phyloP scores from a whole-genome alignment of 371 early-diverging fungal species.

The Rhizopus microsporus region DNA sequence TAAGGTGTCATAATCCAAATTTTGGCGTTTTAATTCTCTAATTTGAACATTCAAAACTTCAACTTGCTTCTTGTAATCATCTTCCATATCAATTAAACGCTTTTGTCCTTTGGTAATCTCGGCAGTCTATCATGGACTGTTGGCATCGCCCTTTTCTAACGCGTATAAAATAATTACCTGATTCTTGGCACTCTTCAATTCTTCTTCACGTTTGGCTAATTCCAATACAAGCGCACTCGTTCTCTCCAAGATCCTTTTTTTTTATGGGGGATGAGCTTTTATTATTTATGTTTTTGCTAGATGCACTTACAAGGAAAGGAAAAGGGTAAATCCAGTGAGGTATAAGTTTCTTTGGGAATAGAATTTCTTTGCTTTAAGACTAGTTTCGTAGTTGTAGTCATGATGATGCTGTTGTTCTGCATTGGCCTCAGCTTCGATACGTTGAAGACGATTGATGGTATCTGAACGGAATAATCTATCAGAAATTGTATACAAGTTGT shows the following conservation, averaged over 20 bases:
- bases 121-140: slow-evolving; percentile 12
- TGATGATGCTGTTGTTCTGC: slow-evolving; percentile 29
- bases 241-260: slow-evolving; percentile 62
- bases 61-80: slow-evolving; percentile 25
- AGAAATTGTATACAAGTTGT: background rate
- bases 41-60: slow-evolving; percentile 38
- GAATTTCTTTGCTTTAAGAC: slow-evolving; percentile 68
- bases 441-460: slow-evolving; percentile 64
- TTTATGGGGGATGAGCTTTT: too few relatives aligned
- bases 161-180: background rate
- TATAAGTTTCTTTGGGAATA: slow-evolving; percentile 90
- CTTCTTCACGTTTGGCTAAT: slow-evolving; percentile 62
- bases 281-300: background rate
- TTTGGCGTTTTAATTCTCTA: slow-evolving; percentile 53
- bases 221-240: slow-evolving; percentile 69
- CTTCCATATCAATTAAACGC: slow-evolving; percentile 30
- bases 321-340: slow-evolving; percentile 83
- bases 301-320: slow-evolving; percentile 66
- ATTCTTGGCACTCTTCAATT: slow-evolving; percentile 49
- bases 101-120: slow-evolving; percentile 20
- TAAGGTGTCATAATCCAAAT: slow-evolving; percentile 65
- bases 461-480: slow-evolving; percentile 32
- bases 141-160: background rate
- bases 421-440: slow-evolving; percentile 43
- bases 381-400: slow-evolving; percentile 54